Base-by-base conservation (phyloP, 225 moss, liverwort and hornwort species). In the Marchantia paleacea region DNA sequence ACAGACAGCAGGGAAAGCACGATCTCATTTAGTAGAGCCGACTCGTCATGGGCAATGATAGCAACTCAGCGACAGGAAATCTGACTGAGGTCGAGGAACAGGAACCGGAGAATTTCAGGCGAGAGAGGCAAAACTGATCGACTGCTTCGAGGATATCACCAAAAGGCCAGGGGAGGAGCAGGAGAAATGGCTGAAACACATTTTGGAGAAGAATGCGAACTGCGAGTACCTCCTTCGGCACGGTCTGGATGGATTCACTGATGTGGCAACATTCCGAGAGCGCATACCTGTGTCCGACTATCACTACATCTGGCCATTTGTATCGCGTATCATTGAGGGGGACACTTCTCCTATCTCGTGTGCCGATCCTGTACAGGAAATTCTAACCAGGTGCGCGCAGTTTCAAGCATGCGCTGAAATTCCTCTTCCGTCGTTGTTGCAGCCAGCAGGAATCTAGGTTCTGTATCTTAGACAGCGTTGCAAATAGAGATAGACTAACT, bases 211-310 rank as follows among this genome's bases (percentile, higher is more conserved):
- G 20, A 90, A 91, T 72, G 84, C 67, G 6, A 24, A 91, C n/a
- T 85, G 85, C 62, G 89, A 89, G 75, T 91, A 92, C 75, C 79
- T 92, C 60, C 86, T 66, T 60, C 81, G 83, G 19, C 69, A 80
- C 5, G 85, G 82, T 6, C 55, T 94, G 82, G 85, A 89, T 55
- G 85, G 82, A 39, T 82, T 90, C 75, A 91, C 87, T 15, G 92
- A 92, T 72, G 87, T 90, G 52, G 68, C 64, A 11, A 83, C 88
- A 28, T 92, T 90, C 84, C 81, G 85, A 81, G 81, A 88, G 20
- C 83, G 75, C 73, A 30, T 94, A 75, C 92, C 94, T 4, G 72
- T 94, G 11, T 84, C 73, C 76, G 88, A 90, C 24, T 85, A 78
- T 70, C 60, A 49, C 4, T 47, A 74, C 16, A 85, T 92, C 61